Evolutionary conservation across 257 asterid species (phyloP).

Genomic region (Oldenlandia corymbosa): DNA sequence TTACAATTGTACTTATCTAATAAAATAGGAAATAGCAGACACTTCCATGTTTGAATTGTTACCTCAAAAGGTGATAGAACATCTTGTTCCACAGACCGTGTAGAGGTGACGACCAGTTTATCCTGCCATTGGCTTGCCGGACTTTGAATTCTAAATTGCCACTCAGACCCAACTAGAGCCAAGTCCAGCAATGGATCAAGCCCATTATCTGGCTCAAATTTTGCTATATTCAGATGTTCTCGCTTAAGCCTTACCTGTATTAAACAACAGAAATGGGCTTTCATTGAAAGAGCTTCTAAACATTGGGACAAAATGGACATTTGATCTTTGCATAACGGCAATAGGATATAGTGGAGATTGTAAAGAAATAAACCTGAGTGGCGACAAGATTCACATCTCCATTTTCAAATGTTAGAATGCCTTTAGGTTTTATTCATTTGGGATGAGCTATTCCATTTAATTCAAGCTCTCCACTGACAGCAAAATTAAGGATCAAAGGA

Average conservation of each 20-base stretch:
- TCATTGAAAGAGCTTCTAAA: constrained; percentile 17
- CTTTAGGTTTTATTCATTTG: constrained; percentile 89
- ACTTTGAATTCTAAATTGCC: constrained; percentile 98
- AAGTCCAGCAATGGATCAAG: constrained; percentile 89
- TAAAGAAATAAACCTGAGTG: constrained; percentile 57
- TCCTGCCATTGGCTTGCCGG: constrained; percentile 99
- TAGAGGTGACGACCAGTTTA: constrained; percentile 86
- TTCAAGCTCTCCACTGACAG: constrained; percentile 95
- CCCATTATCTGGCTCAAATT: constrained; percentile 96
- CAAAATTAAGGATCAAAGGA: constrained; percentile 95
- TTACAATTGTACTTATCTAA: background rate
- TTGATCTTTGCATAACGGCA: constrained; percentile 9
- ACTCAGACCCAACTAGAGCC: constrained; percentile 94
- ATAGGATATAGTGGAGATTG: constrained; percentile 6
- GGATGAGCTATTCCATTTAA: constrained; percentile 94
- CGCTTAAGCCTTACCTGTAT: constrained; percentile 86
- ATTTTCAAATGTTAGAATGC: constrained; percentile 77
- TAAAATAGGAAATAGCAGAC: background rate
- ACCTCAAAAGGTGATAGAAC: constrained; percentile 95
- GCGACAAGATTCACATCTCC: constrained; percentile 99
- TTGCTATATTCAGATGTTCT: constrained; percentile 90
- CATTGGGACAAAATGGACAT: constrained; percentile 1
- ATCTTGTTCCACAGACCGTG: constrained; percentile 91
- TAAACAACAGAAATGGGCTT: constrained; percentile 7
- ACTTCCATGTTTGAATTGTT: constrained; percentile 10